These are phyloP conservation scores for Puccinellia tenuiflora DNA, from an alignment of 176 grass and related monocot genomes.

Conservation along the genomic window DNA sequence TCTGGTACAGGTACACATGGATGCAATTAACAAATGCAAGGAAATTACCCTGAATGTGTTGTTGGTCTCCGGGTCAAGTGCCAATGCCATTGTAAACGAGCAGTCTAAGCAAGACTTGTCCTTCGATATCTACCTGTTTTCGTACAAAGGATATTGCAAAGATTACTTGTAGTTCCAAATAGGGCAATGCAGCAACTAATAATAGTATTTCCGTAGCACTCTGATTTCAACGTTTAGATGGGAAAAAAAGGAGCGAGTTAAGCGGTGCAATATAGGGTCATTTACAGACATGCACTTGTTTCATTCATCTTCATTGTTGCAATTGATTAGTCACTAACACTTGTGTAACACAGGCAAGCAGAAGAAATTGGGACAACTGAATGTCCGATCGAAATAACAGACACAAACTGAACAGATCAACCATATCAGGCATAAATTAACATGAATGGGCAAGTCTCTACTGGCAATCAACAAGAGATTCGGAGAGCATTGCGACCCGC, in stretches of 20 bases:
- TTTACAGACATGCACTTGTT: neutral
- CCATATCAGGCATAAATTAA: neutral
- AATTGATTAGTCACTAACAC: neutral
- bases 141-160: neutral
- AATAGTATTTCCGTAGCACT: neutral
- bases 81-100: neutral
- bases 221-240: neutral
- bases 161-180: neutral
- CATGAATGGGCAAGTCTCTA: neutral
- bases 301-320: neutral
- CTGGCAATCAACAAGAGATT: neutral
- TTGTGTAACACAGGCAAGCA: neutral
- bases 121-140: neutral
- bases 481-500: no score
- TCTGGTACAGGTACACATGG: neutral
- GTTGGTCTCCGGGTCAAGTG: neutral
- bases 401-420: neutral
- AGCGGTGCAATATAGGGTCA: neutral
- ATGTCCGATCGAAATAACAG: neutral
- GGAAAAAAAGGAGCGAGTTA: neutral
- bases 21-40: neutral
- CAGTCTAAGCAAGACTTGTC: neutral
- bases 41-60: neutral
- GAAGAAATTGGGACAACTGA: neutral
- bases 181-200: neutral